Conservation (phyloP, 805 yeast genomes). For the Candida maesae region DNA sequence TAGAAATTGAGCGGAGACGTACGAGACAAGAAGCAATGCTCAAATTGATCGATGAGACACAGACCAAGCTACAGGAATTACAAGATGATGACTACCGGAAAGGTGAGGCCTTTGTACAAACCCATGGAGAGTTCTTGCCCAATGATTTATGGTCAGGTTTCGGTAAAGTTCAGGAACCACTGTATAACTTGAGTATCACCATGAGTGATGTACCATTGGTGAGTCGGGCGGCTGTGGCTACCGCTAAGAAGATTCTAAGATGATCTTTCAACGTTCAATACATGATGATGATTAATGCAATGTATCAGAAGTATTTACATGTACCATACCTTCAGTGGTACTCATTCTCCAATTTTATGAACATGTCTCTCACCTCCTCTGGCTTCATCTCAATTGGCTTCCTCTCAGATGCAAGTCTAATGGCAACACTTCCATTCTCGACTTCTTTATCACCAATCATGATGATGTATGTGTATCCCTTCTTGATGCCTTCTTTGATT, state of each 20-base stretch:
- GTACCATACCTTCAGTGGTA: conserved; percentile 28
- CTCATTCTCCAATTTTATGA: conserved; percentile 49
- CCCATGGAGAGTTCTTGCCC: conserved; percentile 56
- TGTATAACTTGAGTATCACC: conserved; percentile 3
- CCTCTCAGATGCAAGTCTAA: conserved; percentile 55
- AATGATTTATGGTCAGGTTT: conserved; percentile 45
- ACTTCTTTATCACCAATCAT: conserved; percentile 87
- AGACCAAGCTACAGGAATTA: conserved; percentile 34
- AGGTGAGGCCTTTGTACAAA: conserved; percentile 40
- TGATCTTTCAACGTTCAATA: no score
- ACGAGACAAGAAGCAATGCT: conserved; percentile 38
- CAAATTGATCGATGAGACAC: conserved; percentile 38
- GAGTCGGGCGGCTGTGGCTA: neutral
- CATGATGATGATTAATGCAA: neutral
- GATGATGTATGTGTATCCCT: conserved; percentile 76
- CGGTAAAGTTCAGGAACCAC: conserved; percentile 29
- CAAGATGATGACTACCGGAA: conserved; percentile 40
- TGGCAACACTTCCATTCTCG: conserved; percentile 51
- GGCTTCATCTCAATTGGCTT: conserved; percentile 39
- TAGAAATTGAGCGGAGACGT: conserved; percentile 51
- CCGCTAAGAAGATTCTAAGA: conserved; percentile 3
- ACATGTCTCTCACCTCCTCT: conserved; percentile 49
- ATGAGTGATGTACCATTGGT: conserved; percentile 7
- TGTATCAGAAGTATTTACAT: neutral
- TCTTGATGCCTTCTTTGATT: conserved; percentile 70